phyloP scores from a whole-genome alignment of 306 rosid species.

The Ormosia semicastrata region DNA sequence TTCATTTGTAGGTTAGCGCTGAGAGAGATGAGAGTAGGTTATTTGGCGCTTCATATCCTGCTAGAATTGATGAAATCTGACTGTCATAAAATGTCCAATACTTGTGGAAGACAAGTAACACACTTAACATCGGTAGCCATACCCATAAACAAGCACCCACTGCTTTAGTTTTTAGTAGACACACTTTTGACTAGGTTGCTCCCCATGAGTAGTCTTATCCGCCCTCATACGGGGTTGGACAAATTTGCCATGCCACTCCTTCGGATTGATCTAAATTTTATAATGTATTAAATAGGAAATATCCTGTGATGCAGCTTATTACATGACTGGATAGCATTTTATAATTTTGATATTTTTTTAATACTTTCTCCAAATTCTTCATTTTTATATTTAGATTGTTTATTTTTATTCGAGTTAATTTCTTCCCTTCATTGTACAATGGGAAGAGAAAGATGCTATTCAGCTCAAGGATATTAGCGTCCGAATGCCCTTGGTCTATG shows the following conservation, averaged over 20 bases:
- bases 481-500: background rate
- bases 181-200: background rate
- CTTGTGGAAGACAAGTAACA: conserved; percentile 1
- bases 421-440: background rate
- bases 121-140: background rate
- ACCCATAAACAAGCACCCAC: background rate
- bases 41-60: background rate
- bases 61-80: background rate
- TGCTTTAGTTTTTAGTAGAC: background rate
- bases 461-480: background rate
- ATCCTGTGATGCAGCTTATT: background rate
- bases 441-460: background rate
- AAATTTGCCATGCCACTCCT: background rate
- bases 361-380: background rate
- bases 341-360: background rate
- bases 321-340: background rate
- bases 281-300: background rate
- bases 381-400: background rate
- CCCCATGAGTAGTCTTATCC: background rate
- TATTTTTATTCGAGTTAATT: background rate
- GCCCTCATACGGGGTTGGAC: background rate
- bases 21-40: background rate
- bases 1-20: background rate
- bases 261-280: background rate
- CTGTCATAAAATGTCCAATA: background rate